These are phyloP conservation scores for Backusella psychrophila DNA, from an alignment of 192 early-diverging fungal species.

Conservation along the genomic window DNA sequence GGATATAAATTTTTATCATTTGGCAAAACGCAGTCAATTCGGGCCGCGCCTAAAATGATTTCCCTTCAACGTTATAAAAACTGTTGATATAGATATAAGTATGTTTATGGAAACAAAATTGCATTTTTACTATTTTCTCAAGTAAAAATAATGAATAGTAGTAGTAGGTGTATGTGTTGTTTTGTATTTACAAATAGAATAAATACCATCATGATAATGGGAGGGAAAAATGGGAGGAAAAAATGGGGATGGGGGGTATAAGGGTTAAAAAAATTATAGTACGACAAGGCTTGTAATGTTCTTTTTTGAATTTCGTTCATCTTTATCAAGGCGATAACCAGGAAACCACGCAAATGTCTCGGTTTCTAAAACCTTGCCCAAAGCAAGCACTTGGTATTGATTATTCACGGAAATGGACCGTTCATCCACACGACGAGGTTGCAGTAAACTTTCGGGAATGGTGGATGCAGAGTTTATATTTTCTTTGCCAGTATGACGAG, in stretches of 20 bases:
- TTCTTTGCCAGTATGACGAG: background rate
- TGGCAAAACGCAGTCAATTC: no score
- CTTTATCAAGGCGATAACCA: slow-evolving; percentile 9
- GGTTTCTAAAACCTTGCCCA: slow-evolving; percentile 17
- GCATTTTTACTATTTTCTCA: no score
- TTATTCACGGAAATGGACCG: slow-evolving; percentile 24
- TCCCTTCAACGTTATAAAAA: no score
- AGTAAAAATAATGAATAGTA: no score
- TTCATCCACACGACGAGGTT: slow-evolving; percentile 22
- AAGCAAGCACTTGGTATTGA: slow-evolving; percentile 35
- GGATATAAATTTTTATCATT: no score
- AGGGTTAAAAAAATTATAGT: background rate
- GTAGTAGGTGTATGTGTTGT: no score
- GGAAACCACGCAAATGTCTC: slow-evolving; percentile 4
- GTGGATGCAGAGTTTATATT: background rate
- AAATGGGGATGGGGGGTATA: background rate
- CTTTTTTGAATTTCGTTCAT: slow-evolving; percentile 21
- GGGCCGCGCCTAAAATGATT: no score
- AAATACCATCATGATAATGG: background rate
- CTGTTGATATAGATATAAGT: no score
- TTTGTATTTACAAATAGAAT: background rate
- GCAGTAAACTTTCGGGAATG: slow-evolving; percentile 13
- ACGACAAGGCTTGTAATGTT: slow-evolving; percentile 9
- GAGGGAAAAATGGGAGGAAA: no score
- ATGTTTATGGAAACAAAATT: no score